These are phyloP conservation scores for Clitopilus hobsonii DNA, from an alignment of 768 basidiomycete genomes.

Conservation along the genomic window DNA sequence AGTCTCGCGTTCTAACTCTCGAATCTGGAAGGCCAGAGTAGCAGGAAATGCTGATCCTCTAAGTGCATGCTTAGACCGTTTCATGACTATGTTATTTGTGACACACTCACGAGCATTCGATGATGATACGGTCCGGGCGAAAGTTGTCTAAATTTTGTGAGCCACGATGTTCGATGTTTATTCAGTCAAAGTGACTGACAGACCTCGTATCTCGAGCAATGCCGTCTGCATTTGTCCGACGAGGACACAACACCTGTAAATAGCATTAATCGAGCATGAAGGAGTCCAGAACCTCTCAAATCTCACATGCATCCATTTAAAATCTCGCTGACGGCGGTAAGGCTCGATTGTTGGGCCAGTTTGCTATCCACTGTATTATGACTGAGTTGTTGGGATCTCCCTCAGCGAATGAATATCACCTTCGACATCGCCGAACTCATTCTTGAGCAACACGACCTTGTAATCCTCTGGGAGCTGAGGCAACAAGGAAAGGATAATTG, in stretches of 20 bases:
- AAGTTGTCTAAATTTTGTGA: slow-evolving; percentile 55
- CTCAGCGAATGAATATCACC: slow-evolving; percentile 34
- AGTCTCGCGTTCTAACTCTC: slow-evolving; percentile 80
- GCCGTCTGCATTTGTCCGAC: slow-evolving; percentile 95
- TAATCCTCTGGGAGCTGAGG: slow-evolving; percentile 81
- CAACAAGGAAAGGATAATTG: slow-evolving; percentile 77
- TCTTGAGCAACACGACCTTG: slow-evolving; percentile 88
- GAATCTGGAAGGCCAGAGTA: slow-evolving; percentile 91
- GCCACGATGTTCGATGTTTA: not conserved
- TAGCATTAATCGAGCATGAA: not conserved
- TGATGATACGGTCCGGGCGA: slow-evolving; percentile 86
- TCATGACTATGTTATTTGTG: not conserved
- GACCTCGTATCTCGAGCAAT: slow-evolving; percentile 83
- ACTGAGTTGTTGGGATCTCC: not conserved
- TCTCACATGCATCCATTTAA: slow-evolving; percentile 93
- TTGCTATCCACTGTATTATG: slow-evolving; percentile 74
- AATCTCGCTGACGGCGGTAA: slow-evolving; percentile 89
- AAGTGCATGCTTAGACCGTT: slow-evolving; percentile 1
- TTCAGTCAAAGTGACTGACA: slow-evolving; percentile 7
- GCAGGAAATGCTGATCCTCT: slow-evolving; percentile 96
- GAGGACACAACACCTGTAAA: slow-evolving; percentile 82
- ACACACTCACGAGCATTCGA: slow-evolving; percentile 81
- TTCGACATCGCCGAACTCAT: slow-evolving; percentile 94
- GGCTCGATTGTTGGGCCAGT: slow-evolving; percentile 76
- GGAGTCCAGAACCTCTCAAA: too few species aligned